Conservation (phyloP, 2,329 filamentous ascomycete species). For the Fusarium sp. region DNA sequence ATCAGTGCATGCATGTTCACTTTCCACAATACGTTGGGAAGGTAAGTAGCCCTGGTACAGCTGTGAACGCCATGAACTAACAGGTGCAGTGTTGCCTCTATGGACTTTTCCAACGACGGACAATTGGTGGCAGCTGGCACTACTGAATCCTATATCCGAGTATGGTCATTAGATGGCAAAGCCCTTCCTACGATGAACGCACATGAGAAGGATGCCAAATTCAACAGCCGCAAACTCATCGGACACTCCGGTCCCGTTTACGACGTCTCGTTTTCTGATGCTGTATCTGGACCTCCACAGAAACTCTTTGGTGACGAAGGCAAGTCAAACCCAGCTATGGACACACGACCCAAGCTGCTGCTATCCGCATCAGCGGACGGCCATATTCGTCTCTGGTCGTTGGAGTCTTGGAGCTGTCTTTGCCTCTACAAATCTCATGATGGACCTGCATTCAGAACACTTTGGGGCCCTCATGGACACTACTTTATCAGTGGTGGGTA, state of each 20-base stretch:
- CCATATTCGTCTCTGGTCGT: slow-evolving; percentile 90
- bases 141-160: slow-evolving; percentile 92
- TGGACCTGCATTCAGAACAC: slow-evolving; percentile 86
- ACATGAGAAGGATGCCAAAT: slow-evolving; percentile 69
- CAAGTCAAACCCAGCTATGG: slow-evolving; percentile 56
- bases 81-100: slow-evolving; percentile 78
- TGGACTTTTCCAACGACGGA: slow-evolving; percentile 95
- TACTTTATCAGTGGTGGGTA: slow-evolving; percentile 92
- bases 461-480: slow-evolving; percentile 93
- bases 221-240: slow-evolving; percentile 77
- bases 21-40: slow-evolving; percentile 95
- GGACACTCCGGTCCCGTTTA: slow-evolving; percentile 94
- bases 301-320: slow-evolving; percentile 64
- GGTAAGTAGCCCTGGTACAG: slow-evolving; percentile 63
- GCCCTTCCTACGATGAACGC: slow-evolving; percentile 76
- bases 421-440: slow-evolving; percentile 95
- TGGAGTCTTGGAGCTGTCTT: slow-evolving; percentile 91
- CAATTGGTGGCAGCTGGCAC: slow-evolving; percentile 89
- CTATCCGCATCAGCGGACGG: slow-evolving; percentile 90
- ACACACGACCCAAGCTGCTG: slow-evolving; percentile 77
- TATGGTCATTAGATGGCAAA: slow-evolving; percentile 92
- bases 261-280: slow-evolving; percentile 84
- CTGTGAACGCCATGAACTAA: slow-evolving; percentile 24
- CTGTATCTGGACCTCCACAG: slow-evolving; percentile 67
- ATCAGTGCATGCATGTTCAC: slow-evolving; percentile 97